Base-by-base conservation (phyloP, 2,329 filamentous ascomycete genomes). In the Colletotrichum musicola region DNA sequence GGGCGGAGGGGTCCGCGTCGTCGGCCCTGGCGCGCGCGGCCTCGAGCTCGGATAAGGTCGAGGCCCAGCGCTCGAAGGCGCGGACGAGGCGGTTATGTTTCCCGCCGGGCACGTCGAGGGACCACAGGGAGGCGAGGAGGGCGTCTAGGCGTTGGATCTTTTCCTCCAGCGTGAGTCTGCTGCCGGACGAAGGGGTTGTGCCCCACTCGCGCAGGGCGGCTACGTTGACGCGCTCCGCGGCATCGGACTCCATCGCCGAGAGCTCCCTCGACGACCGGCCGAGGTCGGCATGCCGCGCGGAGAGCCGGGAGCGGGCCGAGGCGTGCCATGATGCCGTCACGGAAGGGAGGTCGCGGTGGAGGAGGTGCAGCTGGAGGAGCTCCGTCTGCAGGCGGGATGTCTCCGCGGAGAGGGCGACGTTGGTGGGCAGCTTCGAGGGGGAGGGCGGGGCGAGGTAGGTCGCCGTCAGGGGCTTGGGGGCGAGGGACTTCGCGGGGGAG, bases 331-430 rank as follows among this genome's bases (percentile, higher is more conserved):
- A 79, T 4, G 75, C 73, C 1, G 82, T 75, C 0, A 84, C 83
- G 3, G 75, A 69, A 1, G 77, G 77, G 4, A 86, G 84, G 61
- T 85, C 84, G 71, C 86, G 84, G 76, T 92, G 90, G 22, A 93
- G 76, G 7, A 92, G 79, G 56, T 90, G 88, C 7, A 92, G 81
- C 73, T 92, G 89, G 25, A 93, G 80, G 2, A 93, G 82, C 75
- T 91, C 88, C 2, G 89, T 86, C 76, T 92, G 90, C 6, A 90
- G 80, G 44, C 83, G 84, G 56, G 82, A 83, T 7, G 84, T 89
- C 76, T 90, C 88, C 59, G 86, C 87, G 1, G 86, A 86, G 30
- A 86, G 80, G 61, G 87, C 87, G 14, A 90, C 78, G 75, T 90
- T 90, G 73, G 85, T 82, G 5, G 89, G 87, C 3, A 88, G 82